Evolutionary conservation across 2,329 filamentous ascomycete species (phyloP), one percentile per base, ranked within the genome.

Genomic region (Colletotrichum godetiae): DNA sequence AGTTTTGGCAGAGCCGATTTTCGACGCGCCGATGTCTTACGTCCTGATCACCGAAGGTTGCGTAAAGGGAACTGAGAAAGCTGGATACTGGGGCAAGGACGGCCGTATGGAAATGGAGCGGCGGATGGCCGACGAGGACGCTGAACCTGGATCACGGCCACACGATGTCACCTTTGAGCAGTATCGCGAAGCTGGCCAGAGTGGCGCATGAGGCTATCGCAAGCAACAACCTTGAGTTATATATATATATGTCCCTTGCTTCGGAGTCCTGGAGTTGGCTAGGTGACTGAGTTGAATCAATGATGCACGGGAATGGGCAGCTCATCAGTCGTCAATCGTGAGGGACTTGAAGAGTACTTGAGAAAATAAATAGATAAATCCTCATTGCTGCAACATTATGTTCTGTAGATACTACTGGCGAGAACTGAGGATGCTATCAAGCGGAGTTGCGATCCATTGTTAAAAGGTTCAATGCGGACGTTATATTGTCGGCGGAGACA

Each of bases 1-100:
- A 2, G 90, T 96, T 8, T 85, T 96, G 12, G 92, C 91, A 4
- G 94, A 95, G 81, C 91, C 93, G 37, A 95, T 95, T 89, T 96
- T 94, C 79, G 92, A 95, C 78, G 92, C 92, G 0, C 94, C 94
- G 5, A 92, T 92, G 76, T 90, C 93, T 27, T 94, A 93, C 76
- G 92, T 95, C 1, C 86, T 95, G 10, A 90, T 95, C 55, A 94
- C 92, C 0, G 92, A 95, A 79, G 88, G 85, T 1, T 92, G 92
- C 37, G 92, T 93, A 1, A 85, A 86, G 24, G 90, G 92, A 13
- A 86, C 86, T 29, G 91, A 91, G 77, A 90, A 88, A 81, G 86
- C 86, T 1, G 82, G 82, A 0, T 92, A 91, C 75, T 92, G 90
- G 89, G 92, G 92, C 1, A 92, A 94, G 74, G 93, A 93, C 15